Percentiles rank a stretch among this genome's conserved stretches.
phyloP scores from a whole-genome alignment of 805 yeast species.

The Cyberlindnera euphorbiae region DNA sequence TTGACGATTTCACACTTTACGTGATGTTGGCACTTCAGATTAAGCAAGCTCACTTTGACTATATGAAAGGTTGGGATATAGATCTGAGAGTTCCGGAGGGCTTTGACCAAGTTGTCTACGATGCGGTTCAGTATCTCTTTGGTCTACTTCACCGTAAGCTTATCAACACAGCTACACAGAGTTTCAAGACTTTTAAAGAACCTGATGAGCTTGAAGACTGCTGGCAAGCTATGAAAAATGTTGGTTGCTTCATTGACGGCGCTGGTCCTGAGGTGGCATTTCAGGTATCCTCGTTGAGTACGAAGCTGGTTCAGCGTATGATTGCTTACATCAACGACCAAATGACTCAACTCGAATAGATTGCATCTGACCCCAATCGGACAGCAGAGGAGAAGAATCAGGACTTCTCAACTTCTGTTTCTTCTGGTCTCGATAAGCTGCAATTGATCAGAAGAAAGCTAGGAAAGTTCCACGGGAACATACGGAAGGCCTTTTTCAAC shows the following conservation, averaged over 20 bases:
- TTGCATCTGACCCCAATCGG: slow-evolving; percentile 18
- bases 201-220: slow-evolving; percentile 84
- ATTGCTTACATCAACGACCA: slow-evolving; percentile 70
- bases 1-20: slow-evolving; percentile 77
- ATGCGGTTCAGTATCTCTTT: slow-evolving; percentile 69
- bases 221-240: slow-evolving; percentile 71
- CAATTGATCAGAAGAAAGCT: slow-evolving; percentile 79
- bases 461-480: slow-evolving; percentile 65
- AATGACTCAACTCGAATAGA: slow-evolving; percentile 52
- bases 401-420: slow-evolving; percentile 37
- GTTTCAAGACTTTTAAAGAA: slow-evolving; percentile 82
- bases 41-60: slow-evolving; percentile 59
- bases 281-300: slow-evolving; percentile 60
- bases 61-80: slow-evolving; percentile 63
- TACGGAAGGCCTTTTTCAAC: slow-evolving; percentile 70
- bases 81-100: slow-evolving; percentile 57
- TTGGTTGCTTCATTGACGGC: slow-evolving; percentile 75
- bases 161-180: slow-evolving; percentile 65
- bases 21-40: slow-evolving; percentile 71
- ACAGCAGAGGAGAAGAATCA: slow-evolving; percentile 22
- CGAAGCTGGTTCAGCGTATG: slow-evolving; percentile 64
- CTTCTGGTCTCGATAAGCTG: slow-evolving; percentile 61
- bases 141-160: slow-evolving; percentile 70
- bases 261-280: slow-evolving; percentile 80
- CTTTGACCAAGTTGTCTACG: slow-evolving; percentile 63